These are phyloP conservation scores for Monosporozyma servazzii DNA, from an alignment of 805 yeast species.

Conservation along the genomic window DNA sequence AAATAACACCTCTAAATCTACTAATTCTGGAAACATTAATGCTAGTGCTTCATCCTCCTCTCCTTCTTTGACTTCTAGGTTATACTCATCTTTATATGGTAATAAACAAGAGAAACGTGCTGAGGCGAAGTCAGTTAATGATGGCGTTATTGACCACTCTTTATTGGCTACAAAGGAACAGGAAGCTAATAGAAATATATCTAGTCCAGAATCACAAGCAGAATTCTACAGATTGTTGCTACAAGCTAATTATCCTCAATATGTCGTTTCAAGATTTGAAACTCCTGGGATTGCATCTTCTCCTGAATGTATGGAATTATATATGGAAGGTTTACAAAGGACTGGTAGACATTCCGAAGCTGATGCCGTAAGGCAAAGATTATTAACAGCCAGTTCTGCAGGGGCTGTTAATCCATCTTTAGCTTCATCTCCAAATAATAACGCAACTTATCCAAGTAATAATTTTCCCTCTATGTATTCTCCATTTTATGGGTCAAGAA, in stretches of 20 bases:
- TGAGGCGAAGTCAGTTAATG: background rate
- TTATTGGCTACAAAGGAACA: slow-evolving; percentile 62
- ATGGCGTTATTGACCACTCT: slow-evolving; percentile 21
- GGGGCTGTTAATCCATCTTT: slow-evolving; percentile 27
- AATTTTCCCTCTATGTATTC: slow-evolving; percentile 27
- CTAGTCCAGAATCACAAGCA: slow-evolving; percentile 67
- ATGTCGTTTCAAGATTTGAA: slow-evolving; percentile 89
- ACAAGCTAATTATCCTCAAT: slow-evolving; percentile 83
- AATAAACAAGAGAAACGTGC: background rate
- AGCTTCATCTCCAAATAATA: slow-evolving; percentile 20
- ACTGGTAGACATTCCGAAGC: slow-evolving; percentile 75
- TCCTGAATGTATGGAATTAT: slow-evolving; percentile 67
- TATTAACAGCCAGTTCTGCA: slow-evolving; percentile 33
- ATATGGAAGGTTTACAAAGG: slow-evolving; percentile 70
- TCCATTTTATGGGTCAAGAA: slow-evolving; percentile 46
- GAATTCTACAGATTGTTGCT: slow-evolving; percentile 69
- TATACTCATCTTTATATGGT: background rate
- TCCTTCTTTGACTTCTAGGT: background rate
- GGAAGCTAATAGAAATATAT: slow-evolving; percentile 69
- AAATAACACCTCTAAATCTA: background rate
- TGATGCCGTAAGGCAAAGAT: slow-evolving; percentile 46
- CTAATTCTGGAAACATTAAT: background rate
- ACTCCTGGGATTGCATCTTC: slow-evolving; percentile 86
- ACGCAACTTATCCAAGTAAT: slow-evolving; percentile 19
- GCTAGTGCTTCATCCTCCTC: background rate